Percentiles rank a stretch among this genome's conserved stretches.
phyloP scores from a whole-genome alignment of 2,329 filamentous ascomycete genomes.

The Setomelanomma holmii region DNA sequence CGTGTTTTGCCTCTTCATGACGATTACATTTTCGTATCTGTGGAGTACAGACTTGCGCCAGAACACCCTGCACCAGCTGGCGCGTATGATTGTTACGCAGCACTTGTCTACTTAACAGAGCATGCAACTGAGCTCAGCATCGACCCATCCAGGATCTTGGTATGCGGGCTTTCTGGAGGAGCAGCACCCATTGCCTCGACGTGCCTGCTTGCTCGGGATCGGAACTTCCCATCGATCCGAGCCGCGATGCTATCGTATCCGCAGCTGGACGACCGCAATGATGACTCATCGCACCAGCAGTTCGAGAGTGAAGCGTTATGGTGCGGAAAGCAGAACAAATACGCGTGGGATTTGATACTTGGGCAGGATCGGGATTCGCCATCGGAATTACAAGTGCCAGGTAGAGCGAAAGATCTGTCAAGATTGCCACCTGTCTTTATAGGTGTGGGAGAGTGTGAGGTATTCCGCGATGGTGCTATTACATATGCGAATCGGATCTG shows the following conservation, averaged over 20 bases:
- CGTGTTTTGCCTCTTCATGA: conserved; percentile 25
- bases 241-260: conserved; percentile 56
- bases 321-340: conserved; percentile 48
- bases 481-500: conserved; percentile 51
- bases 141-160: conserved; percentile 49
- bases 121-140: conserved; percentile 52
- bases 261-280: conserved; percentile 57
- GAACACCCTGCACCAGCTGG: conserved; percentile 50
- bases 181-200: conserved; percentile 52
- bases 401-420: conserved; percentile 37
- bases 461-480: conserved; percentile 54
- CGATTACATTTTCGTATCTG: conserved; percentile 17
- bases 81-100: conserved; percentile 41
- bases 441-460: conserved; percentile 53
- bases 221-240: conserved; percentile 36
- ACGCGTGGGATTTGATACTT: conserved; percentile 53
- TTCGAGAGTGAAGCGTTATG: conserved; percentile 45
- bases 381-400: conserved; percentile 24
- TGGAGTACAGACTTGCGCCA: conserved; percentile 55
- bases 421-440: conserved; percentile 55
- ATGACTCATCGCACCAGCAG: conserved; percentile 40
- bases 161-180: conserved; percentile 55
- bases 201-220: conserved; percentile 50
- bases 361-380: conserved; percentile 26
- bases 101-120: conserved; percentile 33